Evolutionary conservation across 202 grass and related monocot species (phyloP).

Genomic region (Musa balbisiana): DNA sequence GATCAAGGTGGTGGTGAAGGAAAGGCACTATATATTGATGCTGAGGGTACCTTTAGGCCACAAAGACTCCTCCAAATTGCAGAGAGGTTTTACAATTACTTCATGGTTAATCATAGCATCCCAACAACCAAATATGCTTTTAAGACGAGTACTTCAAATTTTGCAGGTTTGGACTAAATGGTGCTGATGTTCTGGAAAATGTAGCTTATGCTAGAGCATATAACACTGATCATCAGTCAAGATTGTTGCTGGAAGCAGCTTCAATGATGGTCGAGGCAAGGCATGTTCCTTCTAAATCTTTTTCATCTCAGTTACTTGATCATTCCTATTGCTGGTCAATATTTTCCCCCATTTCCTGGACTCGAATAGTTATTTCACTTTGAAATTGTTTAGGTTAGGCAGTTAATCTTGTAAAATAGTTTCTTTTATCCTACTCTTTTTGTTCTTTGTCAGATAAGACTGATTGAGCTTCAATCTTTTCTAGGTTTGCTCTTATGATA

Average conservation of each 20-base stretch:
- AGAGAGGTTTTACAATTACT: constrained; percentile 42
- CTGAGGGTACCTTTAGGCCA: constrained; percentile 80
- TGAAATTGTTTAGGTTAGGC: too few relatives aligned
- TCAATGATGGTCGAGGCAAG: constrained; percentile 98
- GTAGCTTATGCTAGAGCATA: constrained; percentile 95
- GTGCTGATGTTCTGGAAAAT: constrained; percentile 89
- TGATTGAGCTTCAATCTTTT: background rate
- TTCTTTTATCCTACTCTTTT: background rate
- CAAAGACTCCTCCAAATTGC: constrained; percentile 84
- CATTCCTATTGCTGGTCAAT: background rate
- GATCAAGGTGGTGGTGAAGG: constrained; percentile 97
- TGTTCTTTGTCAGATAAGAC: background rate
- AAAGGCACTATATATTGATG: constrained; percentile 87
- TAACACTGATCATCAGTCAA: constrained; percentile 89
- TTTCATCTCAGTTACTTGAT: background rate
- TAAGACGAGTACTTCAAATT: constrained; percentile 7
- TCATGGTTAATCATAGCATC: background rate
- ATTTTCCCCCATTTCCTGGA: background rate
- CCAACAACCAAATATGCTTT: background rate
- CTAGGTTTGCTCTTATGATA: constrained; percentile 93
- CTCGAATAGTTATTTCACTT: too few relatives aligned
- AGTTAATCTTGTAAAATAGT: too few relatives aligned
- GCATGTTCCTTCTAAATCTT: constrained; percentile 28
- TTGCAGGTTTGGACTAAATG: constrained; percentile 76
- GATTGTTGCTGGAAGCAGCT: constrained; percentile 82